These are phyloP conservation scores for Cymodocea nodosa DNA, from an alignment of 116 monocot genomes.

Conservation along the genomic window DNA sequence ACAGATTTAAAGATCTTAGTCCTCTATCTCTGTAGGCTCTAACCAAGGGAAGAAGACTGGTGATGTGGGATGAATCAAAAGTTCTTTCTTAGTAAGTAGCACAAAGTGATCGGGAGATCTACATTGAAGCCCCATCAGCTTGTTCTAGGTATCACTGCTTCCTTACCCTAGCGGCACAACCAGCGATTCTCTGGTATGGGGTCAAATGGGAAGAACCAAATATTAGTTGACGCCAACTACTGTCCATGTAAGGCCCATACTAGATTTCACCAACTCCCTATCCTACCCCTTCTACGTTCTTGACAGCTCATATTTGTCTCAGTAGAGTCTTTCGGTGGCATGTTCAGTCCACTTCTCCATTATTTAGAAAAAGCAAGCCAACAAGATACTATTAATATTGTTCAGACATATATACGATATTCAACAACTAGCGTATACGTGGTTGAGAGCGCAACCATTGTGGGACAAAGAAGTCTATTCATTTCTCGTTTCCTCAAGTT, in stretches of 20 bases:
- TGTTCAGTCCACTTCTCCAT: neutral
- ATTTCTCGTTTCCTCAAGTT: no score
- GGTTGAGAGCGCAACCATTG: no score
- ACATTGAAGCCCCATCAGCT: neutral
- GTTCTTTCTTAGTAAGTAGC: slow-evolving; percentile 3
- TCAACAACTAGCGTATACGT: no score
- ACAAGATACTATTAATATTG: no score
- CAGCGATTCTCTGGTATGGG: neutral
- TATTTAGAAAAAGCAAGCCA: no score
- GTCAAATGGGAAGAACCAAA: neutral
- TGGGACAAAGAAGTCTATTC: no score
- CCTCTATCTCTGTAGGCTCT: no score
- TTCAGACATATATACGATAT: no score
- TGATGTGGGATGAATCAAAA: slow-evolving; percentile 2
- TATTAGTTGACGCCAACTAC: no score
- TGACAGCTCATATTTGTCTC: slow-evolving; percentile 3
- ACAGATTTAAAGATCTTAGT: no score
- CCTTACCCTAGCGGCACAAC: neutral
- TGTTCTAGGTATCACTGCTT: neutral
- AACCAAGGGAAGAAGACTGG: neutral
- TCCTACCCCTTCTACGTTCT: slow-evolving; percentile 8
- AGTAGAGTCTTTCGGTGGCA: neutral
- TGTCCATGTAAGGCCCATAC: slow-evolving; percentile 8
- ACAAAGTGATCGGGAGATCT: slow-evolving; percentile 1
- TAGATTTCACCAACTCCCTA: slow-evolving; percentile 6